These are phyloP conservation scores for Apostasia ramifera DNA, from an alignment of 106 monocot species.

Conservation along the genomic window DNA sequence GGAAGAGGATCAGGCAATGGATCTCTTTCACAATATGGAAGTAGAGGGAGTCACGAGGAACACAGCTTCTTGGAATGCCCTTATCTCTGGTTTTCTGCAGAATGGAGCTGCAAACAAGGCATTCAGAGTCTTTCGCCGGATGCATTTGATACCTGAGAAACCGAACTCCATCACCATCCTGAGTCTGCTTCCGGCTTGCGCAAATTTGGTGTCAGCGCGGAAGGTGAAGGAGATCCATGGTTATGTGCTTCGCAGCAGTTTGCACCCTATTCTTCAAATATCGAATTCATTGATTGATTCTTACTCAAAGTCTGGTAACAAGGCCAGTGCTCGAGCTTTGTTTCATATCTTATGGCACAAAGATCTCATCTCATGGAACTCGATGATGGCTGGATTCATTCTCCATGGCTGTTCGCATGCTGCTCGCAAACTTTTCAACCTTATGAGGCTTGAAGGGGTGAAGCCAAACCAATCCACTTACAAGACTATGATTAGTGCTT, in stretches of 20 bases:
- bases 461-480: slow-evolving; percentile 48
- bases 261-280: slow-evolving; percentile 37
- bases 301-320: slow-evolving; percentile 66
- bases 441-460: slow-evolving; percentile 45
- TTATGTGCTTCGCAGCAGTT: slow-evolving; percentile 31
- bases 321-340: slow-evolving; percentile 35
- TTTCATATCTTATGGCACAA: slow-evolving; percentile 29
- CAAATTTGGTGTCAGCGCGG: slow-evolving; percentile 42
- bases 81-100: slow-evolving; percentile 62
- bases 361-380: slow-evolving; percentile 79
- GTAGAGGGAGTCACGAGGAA: slow-evolving; percentile 42
- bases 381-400: slow-evolving; percentile 54
- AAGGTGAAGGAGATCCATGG: slow-evolving; percentile 90
- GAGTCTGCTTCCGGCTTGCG: slow-evolving; percentile 65
- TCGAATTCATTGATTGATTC: slow-evolving; percentile 59
- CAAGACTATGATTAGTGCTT: slow-evolving; percentile 37
- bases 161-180: slow-evolving; percentile 68
- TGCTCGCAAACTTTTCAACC: slow-evolving; percentile 35
- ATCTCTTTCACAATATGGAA: slow-evolving; percentile 84
- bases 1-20: slow-evolving; percentile 73
- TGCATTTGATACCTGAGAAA: slow-evolving; percentile 41
- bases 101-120: slow-evolving; percentile 52
- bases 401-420: slow-evolving; percentile 42
- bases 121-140: slow-evolving; percentile 55
- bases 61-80: slow-evolving; percentile 80